Conservation (phyloP, 73 alveolate species). For the Blepharisma stoltei region DNA sequence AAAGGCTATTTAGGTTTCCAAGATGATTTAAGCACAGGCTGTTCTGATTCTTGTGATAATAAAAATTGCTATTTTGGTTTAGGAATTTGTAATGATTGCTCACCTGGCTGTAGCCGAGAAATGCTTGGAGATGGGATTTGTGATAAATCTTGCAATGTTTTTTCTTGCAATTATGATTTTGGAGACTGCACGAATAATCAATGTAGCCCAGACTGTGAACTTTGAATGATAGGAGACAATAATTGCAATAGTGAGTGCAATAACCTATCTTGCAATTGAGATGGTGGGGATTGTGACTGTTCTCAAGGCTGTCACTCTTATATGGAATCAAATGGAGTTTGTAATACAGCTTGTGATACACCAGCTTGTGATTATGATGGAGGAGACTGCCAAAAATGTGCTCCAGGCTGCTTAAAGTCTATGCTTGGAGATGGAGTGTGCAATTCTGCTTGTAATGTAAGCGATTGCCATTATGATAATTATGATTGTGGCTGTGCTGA, state of each 20-base stretch:
- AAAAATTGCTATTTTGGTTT: background rate
- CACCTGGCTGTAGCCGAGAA: background rate
- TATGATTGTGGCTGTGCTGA: background rate
- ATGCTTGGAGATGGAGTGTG: background rate
- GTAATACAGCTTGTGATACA: no score
- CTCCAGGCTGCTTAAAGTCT: background rate
- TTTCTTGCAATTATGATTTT: background rate
- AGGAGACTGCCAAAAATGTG: background rate
- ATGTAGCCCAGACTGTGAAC: no score
- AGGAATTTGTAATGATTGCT: background rate
- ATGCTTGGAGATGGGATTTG: background rate
- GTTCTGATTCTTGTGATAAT: background rate
- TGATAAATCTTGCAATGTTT: constrained; percentile 21
- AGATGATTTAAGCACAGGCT: background rate
- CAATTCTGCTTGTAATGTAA: background rate
- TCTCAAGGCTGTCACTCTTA: no score
- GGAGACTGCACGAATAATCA: background rate
- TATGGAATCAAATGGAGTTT: no score
- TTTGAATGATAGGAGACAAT: no score
- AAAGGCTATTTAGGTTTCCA: no score
- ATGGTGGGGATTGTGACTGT: no score
- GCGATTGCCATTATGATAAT: background rate
- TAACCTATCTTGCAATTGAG: no score
- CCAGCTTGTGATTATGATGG: background rate
- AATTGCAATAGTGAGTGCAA: no score